These are phyloP conservation scores for Apiotrichum gracile DNA, from an alignment of 1,284 basidiomycete genomes.

Conservation along the genomic window DNA sequence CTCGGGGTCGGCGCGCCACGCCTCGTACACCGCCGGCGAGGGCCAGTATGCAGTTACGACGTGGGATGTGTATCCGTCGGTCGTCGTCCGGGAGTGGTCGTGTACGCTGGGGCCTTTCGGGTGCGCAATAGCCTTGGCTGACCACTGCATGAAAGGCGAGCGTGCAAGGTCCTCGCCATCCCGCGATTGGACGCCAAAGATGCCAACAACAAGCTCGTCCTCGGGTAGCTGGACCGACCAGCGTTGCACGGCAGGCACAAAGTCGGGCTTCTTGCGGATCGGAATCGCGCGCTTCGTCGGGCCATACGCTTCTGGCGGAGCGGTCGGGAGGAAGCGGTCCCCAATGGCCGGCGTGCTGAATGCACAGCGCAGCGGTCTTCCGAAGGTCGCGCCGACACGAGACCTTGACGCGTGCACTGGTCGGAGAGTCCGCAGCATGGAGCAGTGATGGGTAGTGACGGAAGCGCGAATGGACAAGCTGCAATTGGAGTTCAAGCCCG, in stretches of 20 bases:
- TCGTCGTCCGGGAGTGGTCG: slow-evolving; percentile 11
- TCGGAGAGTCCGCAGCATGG: too few species aligned
- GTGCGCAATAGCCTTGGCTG: not conserved
- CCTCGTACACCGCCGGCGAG: not conserved
- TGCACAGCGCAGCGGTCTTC: too few species aligned
- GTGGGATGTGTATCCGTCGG: not conserved
- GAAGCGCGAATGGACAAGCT: too few species aligned
- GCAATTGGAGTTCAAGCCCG: too few species aligned
- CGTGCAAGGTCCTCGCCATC: not conserved
- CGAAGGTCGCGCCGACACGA: too few species aligned
- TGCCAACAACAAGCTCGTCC: not conserved
- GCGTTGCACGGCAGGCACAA: slow-evolving; percentile 7
- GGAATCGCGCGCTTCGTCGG: not conserved
- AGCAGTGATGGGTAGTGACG: too few species aligned
- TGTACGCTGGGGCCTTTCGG: not conserved
- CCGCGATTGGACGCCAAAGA: slow-evolving; percentile 1
- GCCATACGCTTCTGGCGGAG: not conserved
- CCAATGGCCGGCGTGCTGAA: too few species aligned
- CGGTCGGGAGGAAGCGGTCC: not conserved
- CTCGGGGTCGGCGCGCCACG: not conserved
- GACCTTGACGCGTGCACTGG: too few species aligned
- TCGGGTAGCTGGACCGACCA: not conserved
- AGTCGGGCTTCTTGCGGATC: not conserved
- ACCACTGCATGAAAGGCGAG: not conserved
- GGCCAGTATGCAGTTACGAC: slow-evolving; percentile 13